Evolutionary conservation across 1,284 basidiomycete genomes (phyloP), one percentile per base, ranked within the genome.

Genomic region (Puccinia polysora): DNA sequence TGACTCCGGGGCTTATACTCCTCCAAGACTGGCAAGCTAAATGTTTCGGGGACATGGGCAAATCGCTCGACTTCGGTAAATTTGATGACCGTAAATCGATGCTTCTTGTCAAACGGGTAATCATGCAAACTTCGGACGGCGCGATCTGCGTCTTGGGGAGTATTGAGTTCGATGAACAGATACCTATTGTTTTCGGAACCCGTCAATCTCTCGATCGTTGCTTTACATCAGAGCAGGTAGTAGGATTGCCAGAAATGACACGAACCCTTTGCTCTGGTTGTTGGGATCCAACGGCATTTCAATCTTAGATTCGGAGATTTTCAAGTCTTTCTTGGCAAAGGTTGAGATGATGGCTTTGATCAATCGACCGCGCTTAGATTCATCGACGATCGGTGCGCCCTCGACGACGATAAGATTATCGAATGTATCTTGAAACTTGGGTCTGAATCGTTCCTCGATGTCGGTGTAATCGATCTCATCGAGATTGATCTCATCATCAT

Each of bases 11-110:
- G 85, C 71, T 85, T 84, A 81, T 89, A 97, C 77, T 89, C 88
- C 78, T 92, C 89, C 0, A 83, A 81, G 75, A 87, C 85, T 1
- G 91, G 88, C 79, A 93, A 91, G 14, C 85, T 82, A 80, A 92
- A 97, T 0, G 86, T 85, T 79, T 96, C 90, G 73, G 91, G 87
- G 79, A 97, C 80, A 77, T 86, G 84, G 63, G 86, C 85, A 80
- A 87, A 95, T 74, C 86, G 85, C 80, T 97, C 93, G 75, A 98
- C 88, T 79, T 98, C 95, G 64, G 88, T 87, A 80, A 98, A 97
- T 75, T 88, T 87, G 83, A 94, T 94, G 77, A 96, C 83, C 77
- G 85, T 84, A 81, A 99, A 94, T 1, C 86, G 88, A 82, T 97
- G 94, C 79, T 87, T 93, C 76, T 91, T 85, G 81, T 96, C 92